Conservation (phyloP, 2,329 filamentous ascomycete genomes). For the Huntiella bhutanensis region DNA sequence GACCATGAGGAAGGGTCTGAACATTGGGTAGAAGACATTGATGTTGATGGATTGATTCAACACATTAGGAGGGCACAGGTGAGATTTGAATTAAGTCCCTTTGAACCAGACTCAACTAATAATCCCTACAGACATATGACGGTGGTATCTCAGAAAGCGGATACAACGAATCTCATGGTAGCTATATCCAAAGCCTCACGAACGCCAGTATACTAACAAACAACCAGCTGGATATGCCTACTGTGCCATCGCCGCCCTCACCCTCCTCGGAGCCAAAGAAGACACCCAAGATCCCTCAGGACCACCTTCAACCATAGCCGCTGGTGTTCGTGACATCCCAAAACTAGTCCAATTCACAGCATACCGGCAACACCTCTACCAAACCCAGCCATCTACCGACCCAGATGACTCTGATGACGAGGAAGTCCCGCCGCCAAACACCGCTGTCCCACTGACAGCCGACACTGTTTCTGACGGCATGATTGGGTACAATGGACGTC, state of each 20-base stretch:
- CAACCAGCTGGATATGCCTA: slow-evolving; percentile 64
- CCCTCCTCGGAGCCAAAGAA: slow-evolving; percentile 40
- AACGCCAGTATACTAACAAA: slow-evolving; percentile 1
- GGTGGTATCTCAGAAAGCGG: slow-evolving; percentile 65
- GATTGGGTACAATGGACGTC: slow-evolving; percentile 73
- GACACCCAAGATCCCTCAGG: slow-evolving; percentile 8
- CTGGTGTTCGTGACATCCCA: slow-evolving; percentile 19
- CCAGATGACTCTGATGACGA: slow-evolving; percentile 19
- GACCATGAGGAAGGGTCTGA: slow-evolving; percentile 29
- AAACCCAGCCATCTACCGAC: slow-evolving; percentile 27
- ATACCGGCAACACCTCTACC: slow-evolving; percentile 43
- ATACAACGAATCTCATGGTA: slow-evolving; percentile 68
- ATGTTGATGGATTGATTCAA: slow-evolving; percentile 47
- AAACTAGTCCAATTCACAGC: slow-evolving; percentile 36
- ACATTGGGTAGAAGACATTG: slow-evolving; percentile 48
- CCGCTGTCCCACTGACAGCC: not conserved
- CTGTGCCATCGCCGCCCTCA: slow-evolving; percentile 63
- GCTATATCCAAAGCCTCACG: slow-evolving; percentile 14
- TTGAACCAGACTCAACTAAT: not conserved
- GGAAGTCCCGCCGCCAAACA: slow-evolving; percentile 5
- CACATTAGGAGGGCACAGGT: slow-evolving; percentile 51
- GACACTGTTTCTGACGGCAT: slow-evolving; percentile 19
- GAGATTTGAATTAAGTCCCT: slow-evolving; percentile 13
- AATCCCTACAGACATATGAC: slow-evolving; percentile 47
- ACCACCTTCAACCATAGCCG: slow-evolving; percentile 13